A percentile compares a stretch with the other conserved stretches of the same genome.
These are phyloP conservation scores for Cerrena zonata DNA, from an alignment of 1,284 basidiomycete species.

Conservation along the genomic window DNA sequence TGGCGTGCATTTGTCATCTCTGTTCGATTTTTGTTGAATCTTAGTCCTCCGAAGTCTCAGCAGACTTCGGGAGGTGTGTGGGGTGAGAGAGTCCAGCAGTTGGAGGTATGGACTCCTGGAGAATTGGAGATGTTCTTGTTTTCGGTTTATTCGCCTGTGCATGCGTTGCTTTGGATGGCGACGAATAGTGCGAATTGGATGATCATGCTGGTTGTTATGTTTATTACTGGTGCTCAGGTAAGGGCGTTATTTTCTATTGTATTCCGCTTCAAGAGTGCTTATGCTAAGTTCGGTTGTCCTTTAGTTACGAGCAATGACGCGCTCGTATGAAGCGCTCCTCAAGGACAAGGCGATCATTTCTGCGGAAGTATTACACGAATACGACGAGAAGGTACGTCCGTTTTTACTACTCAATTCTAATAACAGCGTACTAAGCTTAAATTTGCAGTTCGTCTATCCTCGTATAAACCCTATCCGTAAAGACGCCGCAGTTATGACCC, in stretches of 20 bases:
- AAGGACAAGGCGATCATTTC: slow-evolving; percentile 75
- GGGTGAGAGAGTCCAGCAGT: slow-evolving; percentile 50
- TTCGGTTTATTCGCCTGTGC: slow-evolving; percentile 70
- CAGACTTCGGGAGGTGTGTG: slow-evolving; percentile 37
- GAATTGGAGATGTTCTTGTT: slow-evolving; percentile 66
- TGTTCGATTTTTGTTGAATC: slow-evolving; percentile 64
- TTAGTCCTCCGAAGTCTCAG: slow-evolving; percentile 45
- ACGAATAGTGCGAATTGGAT: slow-evolving; percentile 72
- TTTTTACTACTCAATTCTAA: background rate
- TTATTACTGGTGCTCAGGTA: slow-evolving; percentile 57
- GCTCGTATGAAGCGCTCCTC: slow-evolving; percentile 56
- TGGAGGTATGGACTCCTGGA: slow-evolving; percentile 75
- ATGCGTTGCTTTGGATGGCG: slow-evolving; percentile 67
- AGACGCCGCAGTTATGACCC: slow-evolving; percentile 80
- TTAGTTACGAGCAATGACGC: slow-evolving; percentile 47
- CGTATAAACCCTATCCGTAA: slow-evolving; percentile 67
- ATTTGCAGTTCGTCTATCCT: slow-evolving; percentile 71
- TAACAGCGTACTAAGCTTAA: slow-evolving; percentile 8
- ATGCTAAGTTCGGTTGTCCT: background rate
- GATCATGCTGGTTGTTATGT: slow-evolving; percentile 60
- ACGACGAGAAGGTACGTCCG: slow-evolving; percentile 64
- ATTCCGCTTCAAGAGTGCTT: background rate
- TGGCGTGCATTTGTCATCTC: slow-evolving; percentile 50
- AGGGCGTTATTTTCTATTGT: slow-evolving; percentile 12
- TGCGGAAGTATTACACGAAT: slow-evolving; percentile 81